Conservation (phyloP, 2,329 filamentous ascomycete genomes). For the Talaromyces albobiverticillius region DNA sequence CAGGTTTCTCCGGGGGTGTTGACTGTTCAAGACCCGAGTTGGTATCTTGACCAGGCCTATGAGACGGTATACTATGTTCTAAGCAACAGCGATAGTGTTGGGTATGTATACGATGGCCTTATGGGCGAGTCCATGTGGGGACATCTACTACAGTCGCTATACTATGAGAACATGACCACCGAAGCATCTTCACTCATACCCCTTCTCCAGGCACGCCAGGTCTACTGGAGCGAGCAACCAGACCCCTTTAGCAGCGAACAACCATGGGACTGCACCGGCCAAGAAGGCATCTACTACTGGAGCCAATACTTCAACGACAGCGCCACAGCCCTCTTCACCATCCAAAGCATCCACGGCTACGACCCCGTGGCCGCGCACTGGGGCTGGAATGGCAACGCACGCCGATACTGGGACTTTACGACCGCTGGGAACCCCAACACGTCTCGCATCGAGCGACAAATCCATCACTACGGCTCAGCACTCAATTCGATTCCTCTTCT, state of each 20-base stretch:
- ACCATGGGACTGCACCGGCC: slow-evolving; percentile 62
- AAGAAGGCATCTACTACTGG: slow-evolving; percentile 63
- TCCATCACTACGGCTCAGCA: slow-evolving; percentile 61
- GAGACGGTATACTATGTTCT: slow-evolving; percentile 40
- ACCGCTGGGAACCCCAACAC: slow-evolving; percentile 41
- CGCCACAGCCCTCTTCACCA: slow-evolving; percentile 49
- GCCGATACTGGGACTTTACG: slow-evolving; percentile 59
- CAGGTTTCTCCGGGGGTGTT: slow-evolving; percentile 48
- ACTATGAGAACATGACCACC: slow-evolving; percentile 43
- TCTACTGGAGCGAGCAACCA: slow-evolving; percentile 49
- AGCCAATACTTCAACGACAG: slow-evolving; percentile 34
- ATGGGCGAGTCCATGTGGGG: slow-evolving; percentile 62
- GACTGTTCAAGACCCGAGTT: slow-evolving; percentile 45
- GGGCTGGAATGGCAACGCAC: slow-evolving; percentile 62
- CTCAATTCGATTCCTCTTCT: slow-evolving; percentile 58
- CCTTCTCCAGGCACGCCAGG: slow-evolving; percentile 50
- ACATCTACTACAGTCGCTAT: slow-evolving; percentile 51
- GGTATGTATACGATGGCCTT: slow-evolving; percentile 49
- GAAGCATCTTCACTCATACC: slow-evolving; percentile 42
- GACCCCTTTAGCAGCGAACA: slow-evolving; percentile 61
- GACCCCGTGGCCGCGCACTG: slow-evolving; percentile 59
- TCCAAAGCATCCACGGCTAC: slow-evolving; percentile 55
- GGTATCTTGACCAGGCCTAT: slow-evolving; percentile 57
- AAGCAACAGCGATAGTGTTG: slow-evolving; percentile 18
- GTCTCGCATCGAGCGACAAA: slow-evolving; percentile 45